Base-by-base conservation (phyloP, 2,329 filamentous ascomycete species). In the Rosellinia necatrix region DNA sequence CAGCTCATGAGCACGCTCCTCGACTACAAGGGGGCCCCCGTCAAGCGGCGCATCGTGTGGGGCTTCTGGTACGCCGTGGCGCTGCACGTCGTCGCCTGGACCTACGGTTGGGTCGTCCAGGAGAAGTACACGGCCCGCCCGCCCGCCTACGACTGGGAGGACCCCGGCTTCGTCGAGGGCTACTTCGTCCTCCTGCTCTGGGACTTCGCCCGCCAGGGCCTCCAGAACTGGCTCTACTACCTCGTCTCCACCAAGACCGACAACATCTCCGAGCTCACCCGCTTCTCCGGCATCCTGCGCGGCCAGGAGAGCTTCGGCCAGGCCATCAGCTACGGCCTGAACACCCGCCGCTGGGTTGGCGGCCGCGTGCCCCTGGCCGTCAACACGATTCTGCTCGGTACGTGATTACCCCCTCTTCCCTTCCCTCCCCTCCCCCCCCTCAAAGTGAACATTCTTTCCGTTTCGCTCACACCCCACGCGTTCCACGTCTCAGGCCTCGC, bases 121-220 rank as follows among this genome's bases (percentile, higher is more conserved):
- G 77, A 80, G 59, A 76, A 79, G 50, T 80, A 78, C 66, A 79
- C 76, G 0, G 66, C 70, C 1, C 76, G 35, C 85, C 87, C 73
- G 68, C 56, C 73, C 0, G 82, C 78, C 0, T 87, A 83, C 64
- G 89, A 91, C 68, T 91, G 89, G 89, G 66, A 70, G 1, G 80
- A 81, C 58, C 56, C 72, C 0, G 86, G 85, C 0, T 91, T 91
- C 54, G 87, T 87, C 1, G 78, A 79, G 44, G 85, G 79, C 0
- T 91, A 90, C 65, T 83, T 81, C 0, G 76, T 90, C 13, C 88
- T 88, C 68, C 63, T 91, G 3, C 82, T 91, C 61, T 79, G 89
- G 67, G 71, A 74, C 6, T 82, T 82, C 59, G 71, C 79, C 2
- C 72, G 78, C 2, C 80, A 84, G 62, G 71, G 77, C 0, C 64